Base-by-base conservation (phyloP, 2,329 filamentous ascomycete species). In the Phyllosticta paracitricarpa region DNA sequence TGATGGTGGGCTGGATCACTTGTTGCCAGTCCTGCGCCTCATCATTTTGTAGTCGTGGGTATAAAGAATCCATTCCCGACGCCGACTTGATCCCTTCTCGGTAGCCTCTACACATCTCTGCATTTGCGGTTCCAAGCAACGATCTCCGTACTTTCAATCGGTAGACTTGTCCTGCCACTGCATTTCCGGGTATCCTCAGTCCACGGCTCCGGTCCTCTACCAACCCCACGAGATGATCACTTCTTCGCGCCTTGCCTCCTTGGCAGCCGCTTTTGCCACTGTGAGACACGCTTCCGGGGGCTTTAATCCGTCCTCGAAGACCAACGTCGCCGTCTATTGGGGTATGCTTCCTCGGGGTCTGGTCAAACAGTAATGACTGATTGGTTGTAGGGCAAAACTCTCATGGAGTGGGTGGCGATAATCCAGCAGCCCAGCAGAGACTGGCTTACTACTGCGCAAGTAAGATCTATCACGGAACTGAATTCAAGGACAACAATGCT, bases 321-420 rank as follows among this genome's bases (percentile, higher is more conserved):
- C 59, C 57, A 88, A 87, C 66, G 69, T 89, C 59, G 84, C 81
- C 26, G 77, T 88, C 1, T 89, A 89, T 71, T 89, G 86, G 86
- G 86, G 85, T 76, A 72, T 67, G 72, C 30, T 19, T 24, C 56
- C 14, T 19, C 12, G 9, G 2, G 28, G 22, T 22, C 30, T 30
- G 33, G 30, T 35, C 12, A 26, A 35, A 8, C 28, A 3, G 4
- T 9, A 7, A 30, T 17, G n/a, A 3, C 52, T 61, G 6, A 62
- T n/a, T 2, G 14, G 17, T 10, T 22, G 40, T 4, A 74, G 70
- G 80, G 4, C 86, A 89, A 68, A 88, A 89, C 69, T 88, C 85
- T 0, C 79, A 76, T 64, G 74, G 76, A 9, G 75, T 78, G 62
- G 75, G 75, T 3, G 72, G 67, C 19, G 78, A 78, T 2, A 65